phyloP scores from a whole-genome alignment of 768 basidiomycete genomes.

The Leucocoprinus leucothites region DNA sequence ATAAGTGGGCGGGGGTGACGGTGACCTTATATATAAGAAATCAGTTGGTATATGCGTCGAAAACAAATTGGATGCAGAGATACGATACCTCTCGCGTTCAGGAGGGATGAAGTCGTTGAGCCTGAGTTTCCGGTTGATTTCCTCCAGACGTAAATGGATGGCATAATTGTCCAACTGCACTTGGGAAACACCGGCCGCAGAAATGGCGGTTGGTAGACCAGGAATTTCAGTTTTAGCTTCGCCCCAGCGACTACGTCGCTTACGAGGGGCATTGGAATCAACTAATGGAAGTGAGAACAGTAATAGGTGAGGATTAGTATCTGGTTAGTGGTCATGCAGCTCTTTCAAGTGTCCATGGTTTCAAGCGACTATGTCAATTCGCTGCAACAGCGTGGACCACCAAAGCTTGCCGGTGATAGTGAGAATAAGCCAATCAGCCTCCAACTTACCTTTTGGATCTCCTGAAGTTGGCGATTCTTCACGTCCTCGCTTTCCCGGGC shows the following conservation, averaged over 20 bases:
- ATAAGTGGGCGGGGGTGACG: conserved; percentile 96
- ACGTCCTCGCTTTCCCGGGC: conserved; percentile 56
- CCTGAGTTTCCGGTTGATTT: conserved; percentile 93
- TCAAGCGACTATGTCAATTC: conserved; percentile 26
- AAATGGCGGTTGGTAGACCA: conserved; percentile 92
- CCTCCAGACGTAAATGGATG: conserved; percentile 91
- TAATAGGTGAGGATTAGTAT: conserved; percentile 46
- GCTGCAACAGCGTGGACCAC: conserved; percentile 25
- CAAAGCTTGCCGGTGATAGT: conserved; percentile 30
- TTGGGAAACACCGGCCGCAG: conserved; percentile 89
- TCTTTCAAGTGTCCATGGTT: conserved; percentile 30
- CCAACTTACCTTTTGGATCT: conserved; percentile 75
- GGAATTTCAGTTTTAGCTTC: conserved; percentile 90
- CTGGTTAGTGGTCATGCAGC: conserved; percentile 21
- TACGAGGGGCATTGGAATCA: conserved; percentile 85
- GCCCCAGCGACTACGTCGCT: conserved; percentile 97
- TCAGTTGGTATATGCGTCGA: conserved; percentile 25
- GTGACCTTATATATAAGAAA: conserved; percentile 53
- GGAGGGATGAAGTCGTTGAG: conserved; percentile 95
- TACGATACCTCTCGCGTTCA: conserved; percentile 80
- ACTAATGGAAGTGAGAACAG: conserved; percentile 59
- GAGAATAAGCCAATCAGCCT: conserved; percentile 15
- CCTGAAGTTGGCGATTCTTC: conserved; percentile 64
- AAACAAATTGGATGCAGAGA: not conserved
- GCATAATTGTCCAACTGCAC: conserved; percentile 98